Percentiles rank a stretch among this genome's conserved stretches.
These are phyloP conservation scores for Aspergillus bombycis DNA, from an alignment of 2,329 filamentous ascomycete species.

Conservation along the genomic window DNA sequence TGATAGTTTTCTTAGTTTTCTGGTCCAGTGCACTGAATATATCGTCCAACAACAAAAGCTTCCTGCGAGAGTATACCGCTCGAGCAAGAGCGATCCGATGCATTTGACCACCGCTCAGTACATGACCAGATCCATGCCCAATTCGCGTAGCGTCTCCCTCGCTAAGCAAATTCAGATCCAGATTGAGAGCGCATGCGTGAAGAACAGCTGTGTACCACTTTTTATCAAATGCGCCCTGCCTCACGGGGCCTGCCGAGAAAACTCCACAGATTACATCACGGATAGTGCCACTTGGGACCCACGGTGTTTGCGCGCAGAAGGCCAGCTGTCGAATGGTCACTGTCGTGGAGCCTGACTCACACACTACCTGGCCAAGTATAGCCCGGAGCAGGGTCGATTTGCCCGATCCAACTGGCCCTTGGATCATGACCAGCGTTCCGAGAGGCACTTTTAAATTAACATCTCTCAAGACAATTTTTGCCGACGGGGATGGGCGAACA, in stretches of 20 bases:
- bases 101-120: too few relatives aligned
- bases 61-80: constrained; percentile 17
- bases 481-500: too few relatives aligned
- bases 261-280: constrained; percentile 41
- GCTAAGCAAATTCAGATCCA: constrained; percentile 28
- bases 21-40: constrained; percentile 18
- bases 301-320: constrained; percentile 80
- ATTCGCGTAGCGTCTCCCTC: constrained; percentile 21
- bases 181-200: constrained; percentile 23
- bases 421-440: constrained; percentile 11
- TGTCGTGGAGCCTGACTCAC: background rate
- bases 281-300: constrained; percentile 83
- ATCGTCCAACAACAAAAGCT: constrained; percentile 22
- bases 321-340: background rate
- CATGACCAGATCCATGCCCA: too few relatives aligned
- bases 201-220: constrained; percentile 24
- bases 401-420: constrained; percentile 17
- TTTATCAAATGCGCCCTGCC: constrained; percentile 13
- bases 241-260: too few relatives aligned
- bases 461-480: background rate
- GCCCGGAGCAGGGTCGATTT: constrained; percentile 17
- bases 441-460: background rate
- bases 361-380: constrained; percentile 8
- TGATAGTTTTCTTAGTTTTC: constrained; percentile 9
- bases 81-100: constrained; percentile 8